These are phyloP conservation scores for Neonothopanus nambi DNA, from an alignment of 1,284 basidiomycete genomes.

Conservation along the genomic window DNA sequence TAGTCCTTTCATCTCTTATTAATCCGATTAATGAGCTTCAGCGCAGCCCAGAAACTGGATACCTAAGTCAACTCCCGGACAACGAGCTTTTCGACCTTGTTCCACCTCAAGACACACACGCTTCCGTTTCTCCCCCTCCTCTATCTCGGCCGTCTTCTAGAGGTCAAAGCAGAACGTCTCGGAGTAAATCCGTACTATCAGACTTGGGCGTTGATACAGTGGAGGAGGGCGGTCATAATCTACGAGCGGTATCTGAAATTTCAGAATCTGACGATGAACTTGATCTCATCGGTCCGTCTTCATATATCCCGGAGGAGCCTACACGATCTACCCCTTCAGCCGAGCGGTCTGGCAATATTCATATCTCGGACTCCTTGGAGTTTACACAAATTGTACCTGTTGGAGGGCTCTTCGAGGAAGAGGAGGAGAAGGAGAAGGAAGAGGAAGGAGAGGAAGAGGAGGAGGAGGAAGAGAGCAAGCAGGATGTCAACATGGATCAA, in stretches of 20 bases:
- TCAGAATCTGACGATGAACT: slow-evolving; percentile 27
- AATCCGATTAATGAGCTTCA: slow-evolving; percentile 12
- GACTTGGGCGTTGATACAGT: neutral
- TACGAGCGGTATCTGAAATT: neutral
- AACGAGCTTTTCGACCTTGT: slow-evolving; percentile 25
- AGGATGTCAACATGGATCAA: slow-evolving; percentile 12
- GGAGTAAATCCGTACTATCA: neutral
- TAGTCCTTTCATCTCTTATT: slow-evolving; percentile 15
- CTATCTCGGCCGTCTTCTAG: slow-evolving; percentile 5
- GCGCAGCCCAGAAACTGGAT: slow-evolving; percentile 38
- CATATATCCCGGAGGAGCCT: neutral
- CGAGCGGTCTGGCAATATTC: neutral
- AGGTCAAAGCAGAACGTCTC: neutral
- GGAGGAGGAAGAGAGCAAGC: no score
- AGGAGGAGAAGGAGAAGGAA: neutral
- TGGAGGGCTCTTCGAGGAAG: neutral
- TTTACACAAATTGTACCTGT: neutral
- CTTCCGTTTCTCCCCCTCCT: neutral
- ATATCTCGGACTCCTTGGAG: slow-evolving; percentile 9
- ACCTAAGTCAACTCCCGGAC: slow-evolving; percentile 32
- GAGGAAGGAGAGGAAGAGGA: no score
- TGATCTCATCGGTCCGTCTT: slow-evolving; percentile 27
- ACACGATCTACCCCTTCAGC: neutral
- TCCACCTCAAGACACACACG: slow-evolving; percentile 2
- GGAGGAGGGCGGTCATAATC: neutral